Percentiles rank a stretch among this genome's conserved stretches.
These are phyloP conservation scores for Rhododendron molle DNA, from an alignment of 148 eudicot genomes.

Conservation along the genomic window DNA sequence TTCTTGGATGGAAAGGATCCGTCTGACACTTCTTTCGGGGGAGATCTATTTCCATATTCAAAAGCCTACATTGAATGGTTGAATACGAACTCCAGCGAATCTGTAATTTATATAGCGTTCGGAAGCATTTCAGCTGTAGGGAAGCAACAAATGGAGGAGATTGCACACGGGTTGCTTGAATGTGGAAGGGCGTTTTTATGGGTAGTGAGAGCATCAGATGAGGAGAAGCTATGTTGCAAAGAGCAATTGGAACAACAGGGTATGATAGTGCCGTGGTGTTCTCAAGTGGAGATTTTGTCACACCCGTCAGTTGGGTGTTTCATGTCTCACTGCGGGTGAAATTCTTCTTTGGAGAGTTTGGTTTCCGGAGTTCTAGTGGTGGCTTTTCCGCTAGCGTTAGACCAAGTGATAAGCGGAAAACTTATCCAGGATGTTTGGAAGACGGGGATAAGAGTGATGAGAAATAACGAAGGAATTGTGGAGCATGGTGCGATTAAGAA, in stretches of 20 bases:
- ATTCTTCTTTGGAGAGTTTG: no score
- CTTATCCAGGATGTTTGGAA: constrained; percentile 25
- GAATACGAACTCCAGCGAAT: constrained; percentile 16
- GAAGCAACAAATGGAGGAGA: constrained; percentile 12
- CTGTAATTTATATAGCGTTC: constrained; percentile 45
- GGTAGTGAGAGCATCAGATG: constrained; percentile 24
- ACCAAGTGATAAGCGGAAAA: constrained; percentile 21
- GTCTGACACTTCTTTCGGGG: no score
- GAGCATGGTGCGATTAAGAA: constrained; percentile 13
- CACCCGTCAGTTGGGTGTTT: no score
- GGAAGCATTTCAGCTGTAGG: constrained; percentile 29
- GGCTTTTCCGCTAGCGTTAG: constrained; percentile 13
- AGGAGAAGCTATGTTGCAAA: constrained; percentile 4
- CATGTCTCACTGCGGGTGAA: no score
- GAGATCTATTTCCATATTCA: no score
- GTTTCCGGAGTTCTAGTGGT: no score
- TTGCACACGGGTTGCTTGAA: constrained; percentile 16
- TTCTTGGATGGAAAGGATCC: no score
- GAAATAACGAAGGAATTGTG: constrained; percentile 6
- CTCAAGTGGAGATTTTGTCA: constrained; percentile 24
- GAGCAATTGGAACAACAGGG: constrained; percentile 21
- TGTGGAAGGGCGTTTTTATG: constrained; percentile 32
- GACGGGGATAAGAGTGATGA: constrained; percentile 7
- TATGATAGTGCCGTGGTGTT: constrained; percentile 32
- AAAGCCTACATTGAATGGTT: no score